Conservation (phyloP, 2,329 filamentous ascomycete genomes). For the Paracorniculantispora psalliotae region DNA sequence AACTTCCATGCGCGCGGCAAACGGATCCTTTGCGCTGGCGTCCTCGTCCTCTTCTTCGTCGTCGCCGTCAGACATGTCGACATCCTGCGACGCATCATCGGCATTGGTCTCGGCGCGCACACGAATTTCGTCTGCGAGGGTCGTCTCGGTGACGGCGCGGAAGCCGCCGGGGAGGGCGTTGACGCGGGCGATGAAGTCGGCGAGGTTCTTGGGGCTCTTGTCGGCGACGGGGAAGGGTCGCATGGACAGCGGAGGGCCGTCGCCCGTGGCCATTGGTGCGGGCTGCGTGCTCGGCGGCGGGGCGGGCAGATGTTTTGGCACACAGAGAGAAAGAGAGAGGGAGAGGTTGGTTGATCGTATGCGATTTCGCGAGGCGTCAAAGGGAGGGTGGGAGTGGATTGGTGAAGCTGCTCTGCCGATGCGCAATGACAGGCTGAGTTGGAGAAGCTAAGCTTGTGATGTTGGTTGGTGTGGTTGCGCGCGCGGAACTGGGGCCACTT, state of each 20-base stretch:
- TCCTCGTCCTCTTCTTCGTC: slow-evolving; percentile 41
- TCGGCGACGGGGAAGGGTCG: slow-evolving; percentile 45
- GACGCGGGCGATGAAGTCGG: slow-evolving; percentile 72
- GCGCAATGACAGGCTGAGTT: background rate
- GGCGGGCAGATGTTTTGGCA: too few species aligned
- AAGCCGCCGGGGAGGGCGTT: slow-evolving; percentile 76
- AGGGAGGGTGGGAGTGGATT: background rate
- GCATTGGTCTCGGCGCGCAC: slow-evolving; percentile 40
- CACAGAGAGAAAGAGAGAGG: too few species aligned
- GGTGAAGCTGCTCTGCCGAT: background rate
- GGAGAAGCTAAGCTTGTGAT: too few species aligned
- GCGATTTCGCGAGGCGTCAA: too few species aligned
- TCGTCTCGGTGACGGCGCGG: slow-evolving; percentile 69
- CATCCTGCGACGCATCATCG: slow-evolving; percentile 40
- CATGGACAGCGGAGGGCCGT: slow-evolving; percentile 33
- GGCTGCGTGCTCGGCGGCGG: too few species aligned
- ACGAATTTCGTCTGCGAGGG: slow-evolving; percentile 64
- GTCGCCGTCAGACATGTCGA: slow-evolving; percentile 43
- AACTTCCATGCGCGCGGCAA: slow-evolving; percentile 52
- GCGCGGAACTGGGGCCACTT: background rate
- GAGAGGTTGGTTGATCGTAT: too few species aligned
- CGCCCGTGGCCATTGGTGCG: slow-evolving; percentile 25
- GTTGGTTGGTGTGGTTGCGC: too few species aligned
- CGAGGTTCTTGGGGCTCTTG: slow-evolving; percentile 57
- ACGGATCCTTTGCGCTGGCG: slow-evolving; percentile 40